Evolutionary conservation across 2,329 filamentous ascomycete species (phyloP), one percentile per base, ranked within the genome.

Genomic region (Fusarium ramigenum): DNA sequence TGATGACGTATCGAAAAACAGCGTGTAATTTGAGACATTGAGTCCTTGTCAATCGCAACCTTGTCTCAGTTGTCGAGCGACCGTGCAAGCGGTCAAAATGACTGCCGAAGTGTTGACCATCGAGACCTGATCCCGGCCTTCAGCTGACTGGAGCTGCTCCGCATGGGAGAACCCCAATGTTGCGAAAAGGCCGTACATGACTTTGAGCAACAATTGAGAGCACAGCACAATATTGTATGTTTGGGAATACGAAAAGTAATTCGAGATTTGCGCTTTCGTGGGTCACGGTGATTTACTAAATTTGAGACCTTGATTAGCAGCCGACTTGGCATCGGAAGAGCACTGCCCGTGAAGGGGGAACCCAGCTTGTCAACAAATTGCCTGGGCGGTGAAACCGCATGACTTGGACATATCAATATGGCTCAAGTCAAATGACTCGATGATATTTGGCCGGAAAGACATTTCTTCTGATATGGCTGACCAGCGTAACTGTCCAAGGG

Each of bases 311-410:
- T 28, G 32, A 14, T 21, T 8, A 53, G 32, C 7, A 53, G 49
- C 49, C 18, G 32, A 16, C 9, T 36, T 28, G 32, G 18, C 32
- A 28, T 11, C 4, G n/a, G n/a, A 8, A 9, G 4, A 25, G 4
- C 12, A 21, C 32, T 36, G 3, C 4, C 32, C 2, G 18, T 21
- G 7, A 34, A 25, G 32, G 23, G 16, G 36, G 32, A 25, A 15
- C 30, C 16, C 12, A n/a, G n/a, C 16, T 15, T 52, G 32, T 21
- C 12, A 25, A 7, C 16, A 19, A 34, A 50, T 19, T 34, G 10
- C 8, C 16, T 32, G n/a, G 0, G 16, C n/a, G 5, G 11, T 23
- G 5, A 25, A 25, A 0, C 2, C 11, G 18, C 32, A 36, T 21
- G 49, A 25, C 18, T 21, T 12, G 4, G 18, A 16, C 7, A 16